Conservation (phyloP, 2,329 filamentous ascomycete species). For the Xylariomycetidae sp. region DNA sequence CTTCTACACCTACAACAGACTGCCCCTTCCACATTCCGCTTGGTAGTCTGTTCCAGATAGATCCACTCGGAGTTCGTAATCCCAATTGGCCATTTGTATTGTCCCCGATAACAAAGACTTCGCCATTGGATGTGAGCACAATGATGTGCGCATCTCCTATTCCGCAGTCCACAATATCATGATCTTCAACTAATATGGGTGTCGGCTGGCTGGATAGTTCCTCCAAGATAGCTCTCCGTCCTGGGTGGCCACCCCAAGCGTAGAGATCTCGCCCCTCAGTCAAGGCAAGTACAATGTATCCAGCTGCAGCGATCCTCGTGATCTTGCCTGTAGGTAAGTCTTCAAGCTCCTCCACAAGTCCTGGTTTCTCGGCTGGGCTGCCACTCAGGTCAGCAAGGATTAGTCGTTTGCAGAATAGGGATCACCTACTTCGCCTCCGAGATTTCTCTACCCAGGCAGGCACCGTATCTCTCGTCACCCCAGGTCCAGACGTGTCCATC, state of each 20-base stretch:
- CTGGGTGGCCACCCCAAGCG: constrained; percentile 51
- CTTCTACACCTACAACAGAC: constrained; percentile 37
- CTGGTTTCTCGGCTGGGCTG: constrained; percentile 43
- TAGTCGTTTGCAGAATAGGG: too few species aligned
- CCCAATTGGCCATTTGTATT: constrained; percentile 59
- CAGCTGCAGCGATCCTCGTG: constrained; percentile 48
- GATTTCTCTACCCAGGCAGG: constrained; percentile 50
- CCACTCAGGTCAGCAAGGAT: background rate
- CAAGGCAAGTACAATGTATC: constrained; percentile 54
- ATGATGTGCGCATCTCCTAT: constrained; percentile 57
- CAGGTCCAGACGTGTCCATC: constrained; percentile 44
- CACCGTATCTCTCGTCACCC: constrained; percentile 55
- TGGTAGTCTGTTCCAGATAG: constrained; percentile 32
- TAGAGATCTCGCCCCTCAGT: constrained; percentile 56
- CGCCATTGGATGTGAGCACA: constrained; percentile 43
- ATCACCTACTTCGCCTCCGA: constrained; percentile 29
- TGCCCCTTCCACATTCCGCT: constrained; percentile 26
- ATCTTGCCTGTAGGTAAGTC: constrained; percentile 49
- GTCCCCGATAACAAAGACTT: constrained; percentile 51
- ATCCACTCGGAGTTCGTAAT: constrained; percentile 22
- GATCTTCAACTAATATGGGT: constrained; percentile 41
- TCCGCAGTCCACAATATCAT: constrained; percentile 52
- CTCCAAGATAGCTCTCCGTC: constrained; percentile 27
- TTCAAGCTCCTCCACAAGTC: constrained; percentile 42
- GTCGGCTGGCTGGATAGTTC: constrained; percentile 30